Conservation (phyloP, 163 green algal species). For the Chlorella variabilis region DNA sequence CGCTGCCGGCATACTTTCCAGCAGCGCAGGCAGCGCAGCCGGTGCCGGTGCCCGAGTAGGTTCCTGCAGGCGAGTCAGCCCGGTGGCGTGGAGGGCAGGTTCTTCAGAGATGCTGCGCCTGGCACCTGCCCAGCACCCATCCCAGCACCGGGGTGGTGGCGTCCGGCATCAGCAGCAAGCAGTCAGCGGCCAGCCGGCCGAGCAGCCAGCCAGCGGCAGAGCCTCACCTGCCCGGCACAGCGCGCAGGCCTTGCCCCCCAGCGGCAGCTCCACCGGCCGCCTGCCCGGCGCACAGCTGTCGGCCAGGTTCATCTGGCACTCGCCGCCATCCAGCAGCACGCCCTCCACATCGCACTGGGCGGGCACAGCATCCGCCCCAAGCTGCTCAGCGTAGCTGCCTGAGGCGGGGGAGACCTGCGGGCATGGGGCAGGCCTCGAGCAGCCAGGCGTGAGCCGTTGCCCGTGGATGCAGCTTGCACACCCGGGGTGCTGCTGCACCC, state of each 20-base stretch:
- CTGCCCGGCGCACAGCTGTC: slow-evolving; percentile 7
- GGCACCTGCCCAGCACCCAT: too few relatives aligned
- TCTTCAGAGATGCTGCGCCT: background rate
- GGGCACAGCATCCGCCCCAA: background rate
- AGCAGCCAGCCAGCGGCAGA: too few relatives aligned
- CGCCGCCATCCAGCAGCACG: background rate
- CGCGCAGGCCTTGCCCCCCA: background rate
- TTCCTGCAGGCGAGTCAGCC: background rate
- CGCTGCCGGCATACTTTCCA: background rate
- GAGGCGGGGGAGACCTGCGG: background rate
- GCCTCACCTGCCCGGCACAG: slow-evolving; percentile 16
- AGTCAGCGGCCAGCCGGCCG: too few relatives aligned
- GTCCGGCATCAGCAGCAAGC: too few relatives aligned
- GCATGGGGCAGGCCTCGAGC: too few relatives aligned
- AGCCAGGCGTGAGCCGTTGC: too few relatives aligned
- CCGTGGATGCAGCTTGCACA: too few relatives aligned
- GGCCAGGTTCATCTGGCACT: background rate
- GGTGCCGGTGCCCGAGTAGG: background rate
- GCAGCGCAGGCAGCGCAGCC: background rate
- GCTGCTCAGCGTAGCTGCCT: background rate
- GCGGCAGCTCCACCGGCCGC: background rate
- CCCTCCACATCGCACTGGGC: background rate
- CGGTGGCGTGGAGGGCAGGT: background rate
- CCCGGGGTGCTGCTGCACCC: too few relatives aligned
- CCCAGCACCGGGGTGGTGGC: too few relatives aligned